These are phyloP conservation scores for Poronia punctata DNA, from an alignment of 495 filamentous ascomycete species.

Conservation along the genomic window DNA sequence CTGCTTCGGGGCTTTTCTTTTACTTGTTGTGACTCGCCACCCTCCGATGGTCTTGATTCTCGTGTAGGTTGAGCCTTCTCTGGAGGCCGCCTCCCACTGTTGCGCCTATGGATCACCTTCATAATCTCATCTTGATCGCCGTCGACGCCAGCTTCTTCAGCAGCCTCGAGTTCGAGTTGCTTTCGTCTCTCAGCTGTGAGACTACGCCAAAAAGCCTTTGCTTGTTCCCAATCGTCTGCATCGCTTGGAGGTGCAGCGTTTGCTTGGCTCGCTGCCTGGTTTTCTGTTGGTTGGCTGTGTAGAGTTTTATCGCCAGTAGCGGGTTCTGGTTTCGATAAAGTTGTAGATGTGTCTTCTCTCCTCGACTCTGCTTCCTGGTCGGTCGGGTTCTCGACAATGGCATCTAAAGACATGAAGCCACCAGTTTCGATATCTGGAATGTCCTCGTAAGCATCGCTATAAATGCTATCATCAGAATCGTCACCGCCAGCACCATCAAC, in stretches of 20 bases:
- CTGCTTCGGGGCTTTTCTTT: slow-evolving; percentile 18
- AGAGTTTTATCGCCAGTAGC: slow-evolving; percentile 2
- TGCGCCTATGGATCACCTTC: slow-evolving; percentile 18
- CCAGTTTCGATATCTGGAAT: slow-evolving; percentile 59
- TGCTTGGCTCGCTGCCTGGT: background rate
- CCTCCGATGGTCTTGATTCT: background rate
- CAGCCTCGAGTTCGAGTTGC: slow-evolving; percentile 49
- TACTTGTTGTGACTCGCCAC: background rate
- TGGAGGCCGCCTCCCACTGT: slow-evolving; percentile 11
- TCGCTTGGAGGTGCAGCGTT: slow-evolving; percentile 4
- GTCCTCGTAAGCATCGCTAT: slow-evolving; percentile 84
- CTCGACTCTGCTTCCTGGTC: slow-evolving; percentile 5
- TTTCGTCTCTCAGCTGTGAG: slow-evolving; percentile 51
- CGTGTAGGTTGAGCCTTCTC: slow-evolving; percentile 9
- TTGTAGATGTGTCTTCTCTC: too few species aligned
- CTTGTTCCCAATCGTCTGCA: slow-evolving; percentile 50
- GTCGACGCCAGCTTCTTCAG: slow-evolving; percentile 40
- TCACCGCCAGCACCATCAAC: slow-evolving; percentile 10
- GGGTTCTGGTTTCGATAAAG: background rate
- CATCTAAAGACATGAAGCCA: slow-evolving; percentile 78
- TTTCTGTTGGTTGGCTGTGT: background rate
- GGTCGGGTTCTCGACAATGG: slow-evolving; percentile 62
- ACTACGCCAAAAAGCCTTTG: slow-evolving; percentile 58
- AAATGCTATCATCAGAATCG: slow-evolving; percentile 52
- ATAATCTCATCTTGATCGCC: slow-evolving; percentile 35